Evolutionary conservation across 2,329 filamentous ascomycete genomes (phyloP), one percentile per base, ranked within the genome.

Genomic region (Gnomoniopsis sp.): DNA sequence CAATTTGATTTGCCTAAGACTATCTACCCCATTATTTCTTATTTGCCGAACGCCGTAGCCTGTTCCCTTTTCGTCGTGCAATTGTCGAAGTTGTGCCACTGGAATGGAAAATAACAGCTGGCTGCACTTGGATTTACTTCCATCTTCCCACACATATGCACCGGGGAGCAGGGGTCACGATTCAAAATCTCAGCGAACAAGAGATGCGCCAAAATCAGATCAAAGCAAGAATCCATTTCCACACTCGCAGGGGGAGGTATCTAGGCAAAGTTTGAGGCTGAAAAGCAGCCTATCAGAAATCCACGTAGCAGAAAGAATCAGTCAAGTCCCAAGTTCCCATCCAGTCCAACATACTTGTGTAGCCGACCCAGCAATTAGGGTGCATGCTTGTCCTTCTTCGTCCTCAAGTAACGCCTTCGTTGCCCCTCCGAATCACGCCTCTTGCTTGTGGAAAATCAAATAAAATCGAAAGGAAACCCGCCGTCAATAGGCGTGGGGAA

Each of bases 181-280:
- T 4, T 30, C 26, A 30, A 30, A 4, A 30, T 41, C 12, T 11
- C 36, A n/a, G 4, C 12, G 17, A 44, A 6, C 41, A 44, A 36
- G 30, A 46, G 17, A 26, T 23, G 55, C 47, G 43, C 41, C 17
- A 57, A 59, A 61, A 60, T 59, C 48, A 44, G 44, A 36, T 52
- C 50, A 53, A 52, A 43, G 30, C 4, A 36, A 51, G 11, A n/a
- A 57, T 41, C 46, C 3, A 26, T 48, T 50, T 53, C 36, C 38
- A 34, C 26, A 57, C 50, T 57, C 57, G 57, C 60, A 30, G 46
- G 57, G 60, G 56, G 60, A 55, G 56, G 54, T 59, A 54, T 59
- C 54, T 55, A 55, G 58, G 43, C 49, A 51, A 23, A 43, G 44
- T 23, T 47, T 8, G 26, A 49, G 46, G 49, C 23, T 33, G 21